Evolutionary conservation across 2,329 filamentous ascomycete genomes (phyloP), one percentile per base, ranked within the genome.

Genomic region (Coniochaeta prunicola): DNA sequence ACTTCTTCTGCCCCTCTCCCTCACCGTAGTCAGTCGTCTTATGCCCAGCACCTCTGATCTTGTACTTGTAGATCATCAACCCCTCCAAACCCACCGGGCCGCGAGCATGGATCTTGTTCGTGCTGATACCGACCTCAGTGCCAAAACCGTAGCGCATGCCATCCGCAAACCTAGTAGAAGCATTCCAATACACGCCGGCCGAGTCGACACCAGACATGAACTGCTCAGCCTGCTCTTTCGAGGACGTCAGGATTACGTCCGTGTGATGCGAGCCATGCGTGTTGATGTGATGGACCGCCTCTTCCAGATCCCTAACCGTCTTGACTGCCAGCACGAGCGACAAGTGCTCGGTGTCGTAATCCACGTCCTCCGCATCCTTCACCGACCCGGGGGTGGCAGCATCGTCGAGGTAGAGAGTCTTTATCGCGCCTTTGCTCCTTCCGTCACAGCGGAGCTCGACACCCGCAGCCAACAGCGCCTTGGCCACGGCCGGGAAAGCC

Each of bases 141-240:
- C 94, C 94, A 74, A 99, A 99, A 8, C 94, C 94, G 71, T 96
- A 97, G 45, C 94, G 83, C 89, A 96, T 97, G 8, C 94, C 94
- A 72, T 99, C 94, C 6, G 92, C 92, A 76, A 99, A 93, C 56
- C 94, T 85, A 9, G 91, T 96, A 26, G 91, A 96, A 8, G 92
- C 90, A 71, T 99, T 99, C 92, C 93, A 97, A 80, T 96, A 99
- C 19, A 93, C 92, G 57, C 92, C 93, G 0, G 92, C 89, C 30
- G 91, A 91, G 75, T 97, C 94, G 56, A 97, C 85, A 60, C 85
- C 85, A 50, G 85, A 83, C 83, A 96, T 90, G 78, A 97, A 99
- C 56, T 79, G 78, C 68, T 96, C 87, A 4, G 94, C 93, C 33
- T 85, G 78, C 10, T 80, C 77, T 54, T 78, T 72, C 28, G 86